Percentiles rank a stretch among this genome's conserved stretches.
phyloP scores from a whole-genome alignment of 768 basidiomycete species.

The Psilocybe azurescens region DNA sequence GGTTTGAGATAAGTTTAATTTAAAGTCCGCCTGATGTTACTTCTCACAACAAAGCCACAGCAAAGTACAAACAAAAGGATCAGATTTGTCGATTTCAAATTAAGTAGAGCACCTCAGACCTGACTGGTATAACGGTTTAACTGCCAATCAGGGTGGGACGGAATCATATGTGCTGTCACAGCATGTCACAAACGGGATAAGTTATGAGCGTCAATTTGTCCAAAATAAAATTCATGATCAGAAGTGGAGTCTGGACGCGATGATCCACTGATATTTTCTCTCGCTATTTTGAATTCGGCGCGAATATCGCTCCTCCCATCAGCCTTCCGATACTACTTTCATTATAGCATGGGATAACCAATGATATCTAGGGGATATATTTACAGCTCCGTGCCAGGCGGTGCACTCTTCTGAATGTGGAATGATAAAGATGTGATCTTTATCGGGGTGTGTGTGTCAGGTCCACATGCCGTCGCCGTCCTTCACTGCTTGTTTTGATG shows the following conservation, averaged over 20 bases:
- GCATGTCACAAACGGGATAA: not conserved
- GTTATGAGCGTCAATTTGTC: conserved; percentile 7
- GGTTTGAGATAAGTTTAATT: too few relatives aligned
- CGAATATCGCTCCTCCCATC: conserved; percentile 1
- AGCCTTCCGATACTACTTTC: conserved; percentile 8
- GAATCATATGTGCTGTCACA: conserved; percentile 10
- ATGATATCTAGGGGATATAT: not conserved
- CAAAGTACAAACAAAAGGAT: too few relatives aligned
- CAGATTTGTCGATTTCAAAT: too few relatives aligned
- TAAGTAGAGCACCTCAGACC: too few relatives aligned
- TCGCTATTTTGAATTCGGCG: conserved; percentile 6
- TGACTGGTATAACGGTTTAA: too few relatives aligned
- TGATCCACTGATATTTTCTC: not conserved
- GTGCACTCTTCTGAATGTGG: conserved; percentile 9
- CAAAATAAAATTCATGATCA: not conserved
- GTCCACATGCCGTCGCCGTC: conserved; percentile 18
- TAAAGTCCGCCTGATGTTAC: too few relatives aligned
- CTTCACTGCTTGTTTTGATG: conserved; percentile 8
- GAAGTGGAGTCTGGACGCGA: not conserved
- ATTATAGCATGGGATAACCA: conserved; percentile 5
- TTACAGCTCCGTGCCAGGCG: conserved; percentile 16
- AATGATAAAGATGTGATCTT: conserved; percentile 8
- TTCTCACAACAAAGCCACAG: too few relatives aligned
- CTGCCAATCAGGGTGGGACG: not conserved
- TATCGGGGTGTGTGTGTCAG: conserved; percentile 10